Evolutionary conservation across 768 basidiomycete genomes (phyloP).

Genomic region (Mycena floridula): DNA sequence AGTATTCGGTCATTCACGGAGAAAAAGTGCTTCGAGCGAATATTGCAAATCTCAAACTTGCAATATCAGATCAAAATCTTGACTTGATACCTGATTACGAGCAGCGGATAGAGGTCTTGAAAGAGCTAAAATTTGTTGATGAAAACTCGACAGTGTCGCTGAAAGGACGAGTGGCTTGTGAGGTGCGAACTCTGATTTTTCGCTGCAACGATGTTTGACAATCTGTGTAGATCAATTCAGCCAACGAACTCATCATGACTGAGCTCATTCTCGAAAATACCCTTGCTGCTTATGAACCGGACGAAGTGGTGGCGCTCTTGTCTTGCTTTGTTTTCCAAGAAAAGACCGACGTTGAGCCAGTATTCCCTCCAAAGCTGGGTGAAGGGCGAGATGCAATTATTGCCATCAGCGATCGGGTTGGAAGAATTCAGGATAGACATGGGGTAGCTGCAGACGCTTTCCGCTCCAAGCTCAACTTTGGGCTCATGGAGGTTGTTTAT

Average conservation of each 20-base stretch:
- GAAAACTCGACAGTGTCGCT: conserved; percentile 92
- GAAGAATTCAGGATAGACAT: conserved; percentile 70
- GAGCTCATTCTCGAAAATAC: conserved; percentile 97
- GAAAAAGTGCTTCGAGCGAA: conserved; percentile 69
- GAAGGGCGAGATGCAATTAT: conserved; percentile 76
- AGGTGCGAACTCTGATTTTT: conserved; percentile 42
- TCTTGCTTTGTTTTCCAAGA: conserved; percentile 99
- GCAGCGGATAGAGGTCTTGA: conserved; percentile 84
- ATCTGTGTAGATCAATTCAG: conserved; percentile 82
- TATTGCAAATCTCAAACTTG: conserved; percentile 73
- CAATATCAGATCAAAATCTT: conserved; percentile 93
- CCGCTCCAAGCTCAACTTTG: conserved; percentile 77
- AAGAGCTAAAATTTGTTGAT: conserved; percentile 90
- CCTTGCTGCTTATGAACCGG: conserved; percentile 83
- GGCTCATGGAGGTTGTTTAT: conserved; percentile 93
- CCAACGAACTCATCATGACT: conserved; percentile 93
- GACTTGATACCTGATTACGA: conserved; percentile 97
- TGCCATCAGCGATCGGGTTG: conserved; percentile 73
- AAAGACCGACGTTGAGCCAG: conserved; percentile 88
- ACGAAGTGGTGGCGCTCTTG: conserved; percentile 92
- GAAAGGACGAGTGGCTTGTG: conserved; percentile 97
- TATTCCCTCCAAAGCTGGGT: conserved; percentile 72
- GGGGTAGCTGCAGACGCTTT: conserved; percentile 78
- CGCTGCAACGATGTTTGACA: not conserved
- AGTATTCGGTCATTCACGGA: conserved; percentile 78